Percentiles rank a stretch among this genome's conserved stretches.
Evolutionary conservation across 495 filamentous ascomycete species (phyloP).

Genomic region (Penicillium macrosclerotiorum): DNA sequence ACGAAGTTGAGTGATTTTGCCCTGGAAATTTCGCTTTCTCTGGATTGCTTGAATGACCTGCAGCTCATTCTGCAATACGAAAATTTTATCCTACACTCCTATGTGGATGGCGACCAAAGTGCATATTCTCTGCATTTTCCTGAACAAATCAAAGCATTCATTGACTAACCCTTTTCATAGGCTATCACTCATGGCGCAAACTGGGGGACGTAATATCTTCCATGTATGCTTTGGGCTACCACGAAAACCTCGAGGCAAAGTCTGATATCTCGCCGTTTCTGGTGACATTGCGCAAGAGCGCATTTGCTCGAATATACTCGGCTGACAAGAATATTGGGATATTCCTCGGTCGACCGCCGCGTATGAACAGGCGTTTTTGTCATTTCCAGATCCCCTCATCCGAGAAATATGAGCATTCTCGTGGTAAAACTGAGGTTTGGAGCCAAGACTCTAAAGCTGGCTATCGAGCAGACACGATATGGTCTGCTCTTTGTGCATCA

Average conservation of each 20-base stretch:
- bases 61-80: constrained; percentile 45
- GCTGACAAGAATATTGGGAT: constrained; percentile 47
- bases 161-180: constrained; percentile 13
- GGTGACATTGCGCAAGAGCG: constrained; percentile 34
- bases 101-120: constrained; percentile 48
- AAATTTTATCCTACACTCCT: constrained; percentile 45
- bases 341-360: constrained; percentile 43
- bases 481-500: constrained; percentile 39
- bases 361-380: constrained; percentile 42
- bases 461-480: constrained; percentile 37
- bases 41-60: constrained; percentile 46
- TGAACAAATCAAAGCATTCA: not conserved
- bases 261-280: constrained; percentile 31
- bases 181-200: constrained; percentile 44
- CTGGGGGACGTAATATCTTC: constrained; percentile 43
- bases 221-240: constrained; percentile 43
- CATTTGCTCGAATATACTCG: constrained; percentile 41
- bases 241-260: constrained; percentile 36
- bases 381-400: constrained; percentile 35
- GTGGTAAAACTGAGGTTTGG: constrained; percentile 12
- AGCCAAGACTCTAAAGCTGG: constrained; percentile 18
- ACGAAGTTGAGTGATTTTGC: constrained; percentile 32
- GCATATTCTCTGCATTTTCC: constrained; percentile 1
- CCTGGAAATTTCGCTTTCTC: constrained; percentile 37
- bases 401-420: not conserved